Conservation (phyloP, 108 stramenopile species). For the Fragilaria radians region DNA sequence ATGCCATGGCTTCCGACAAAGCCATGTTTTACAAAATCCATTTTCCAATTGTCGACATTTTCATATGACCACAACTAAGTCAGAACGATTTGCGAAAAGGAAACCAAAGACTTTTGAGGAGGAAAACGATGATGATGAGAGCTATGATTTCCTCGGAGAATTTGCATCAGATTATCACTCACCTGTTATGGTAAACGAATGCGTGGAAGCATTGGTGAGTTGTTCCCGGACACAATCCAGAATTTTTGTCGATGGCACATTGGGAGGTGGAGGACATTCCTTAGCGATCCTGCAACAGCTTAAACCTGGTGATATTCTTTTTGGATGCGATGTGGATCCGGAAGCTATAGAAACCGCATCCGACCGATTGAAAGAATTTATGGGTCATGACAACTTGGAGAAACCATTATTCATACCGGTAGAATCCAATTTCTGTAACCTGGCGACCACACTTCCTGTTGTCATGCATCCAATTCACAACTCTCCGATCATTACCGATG, state of each 20-base stretch:
- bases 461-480: slow-evolving; percentile 35
- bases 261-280: slow-evolving; percentile 88
- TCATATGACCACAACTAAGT: too few relatives aligned
- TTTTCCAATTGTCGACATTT: too few relatives aligned
- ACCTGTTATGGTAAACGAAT: slow-evolving; percentile 82
- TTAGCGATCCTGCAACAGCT: slow-evolving; percentile 53
- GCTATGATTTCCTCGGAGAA: slow-evolving; percentile 2
- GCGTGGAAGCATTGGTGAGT: slow-evolving; percentile 63
- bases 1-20: too few relatives aligned
- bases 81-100: too few relatives aligned
- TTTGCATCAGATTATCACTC: slow-evolving; percentile 79
- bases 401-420: slow-evolving; percentile 51
- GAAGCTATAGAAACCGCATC: slow-evolving; percentile 60
- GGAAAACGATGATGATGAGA: not conserved
- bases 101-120: too few relatives aligned
- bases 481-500: slow-evolving; percentile 16
- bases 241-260: slow-evolving; percentile 78
- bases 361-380: slow-evolving; percentile 47
- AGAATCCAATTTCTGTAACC: slow-evolving; percentile 54
- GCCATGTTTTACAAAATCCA: too few relatives aligned
- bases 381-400: slow-evolving; percentile 17
- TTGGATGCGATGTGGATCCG: slow-evolving; percentile 82
- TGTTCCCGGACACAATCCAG: slow-evolving; percentile 13
- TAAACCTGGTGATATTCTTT: slow-evolving; percentile 54
- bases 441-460: slow-evolving; percentile 35